Conservation (phyloP, 176 grass and related monocot genomes). For the Poa pratensis region DNA sequence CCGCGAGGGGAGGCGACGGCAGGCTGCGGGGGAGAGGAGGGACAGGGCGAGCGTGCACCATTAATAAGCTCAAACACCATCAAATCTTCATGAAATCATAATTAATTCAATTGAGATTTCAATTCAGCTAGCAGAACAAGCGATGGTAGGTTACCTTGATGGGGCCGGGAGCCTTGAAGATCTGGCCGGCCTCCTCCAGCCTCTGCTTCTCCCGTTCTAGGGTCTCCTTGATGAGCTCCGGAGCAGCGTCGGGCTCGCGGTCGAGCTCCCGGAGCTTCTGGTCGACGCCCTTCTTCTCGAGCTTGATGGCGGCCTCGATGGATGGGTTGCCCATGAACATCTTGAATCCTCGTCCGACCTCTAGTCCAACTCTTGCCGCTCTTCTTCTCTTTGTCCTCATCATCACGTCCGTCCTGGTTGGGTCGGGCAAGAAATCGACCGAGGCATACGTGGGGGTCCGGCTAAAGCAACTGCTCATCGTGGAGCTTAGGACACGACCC, state of each 20-base stretch:
- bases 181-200: slow-evolving; percentile 73
- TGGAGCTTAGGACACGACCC: too few species aligned
- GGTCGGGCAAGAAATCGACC: too few species aligned
- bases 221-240: slow-evolving; percentile 54
- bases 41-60: too few species aligned
- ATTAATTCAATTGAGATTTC: not conserved
- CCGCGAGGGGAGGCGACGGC: too few species aligned
- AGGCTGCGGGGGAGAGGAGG: too few species aligned
- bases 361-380: slow-evolving; percentile 94
- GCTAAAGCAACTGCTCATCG: too few species aligned
- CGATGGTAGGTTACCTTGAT: too few species aligned
- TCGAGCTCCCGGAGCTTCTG: slow-evolving; percentile 76
- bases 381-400: not conserved
- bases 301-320: slow-evolving; percentile 84
- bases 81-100: too few species aligned
- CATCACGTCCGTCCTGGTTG: not conserved
- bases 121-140: too few species aligned
- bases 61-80: too few species aligned
- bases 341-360: slow-evolving; percentile 95
- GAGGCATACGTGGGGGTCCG: too few species aligned
- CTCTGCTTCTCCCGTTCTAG: slow-evolving; percentile 66
- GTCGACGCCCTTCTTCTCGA: slow-evolving; percentile 90
- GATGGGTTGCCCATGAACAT: slow-evolving; percentile 95
- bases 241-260: slow-evolving; percentile 59
- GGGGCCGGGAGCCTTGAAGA: slow-evolving; percentile 80